Evolutionary conservation across 805 yeast species (phyloP).

Genomic region (Pichia insulana): DNA sequence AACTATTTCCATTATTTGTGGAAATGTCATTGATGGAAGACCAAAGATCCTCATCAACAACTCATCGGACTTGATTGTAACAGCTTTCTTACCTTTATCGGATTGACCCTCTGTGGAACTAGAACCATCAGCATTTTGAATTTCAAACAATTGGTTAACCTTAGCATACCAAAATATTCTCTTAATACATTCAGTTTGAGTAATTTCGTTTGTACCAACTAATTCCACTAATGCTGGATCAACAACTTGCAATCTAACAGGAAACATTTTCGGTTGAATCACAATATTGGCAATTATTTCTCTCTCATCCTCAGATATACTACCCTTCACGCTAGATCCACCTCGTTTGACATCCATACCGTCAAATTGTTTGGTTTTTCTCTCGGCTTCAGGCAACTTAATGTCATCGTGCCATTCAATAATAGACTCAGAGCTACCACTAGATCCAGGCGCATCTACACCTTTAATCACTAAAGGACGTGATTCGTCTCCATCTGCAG

Average conservation of each 20-base stretch:
- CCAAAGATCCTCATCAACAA: conserved; percentile 37
- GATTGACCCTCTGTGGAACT: conserved; percentile 9
- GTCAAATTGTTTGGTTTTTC: conserved; percentile 51
- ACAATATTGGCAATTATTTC: conserved; percentile 64
- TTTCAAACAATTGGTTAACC: conserved; percentile 29
- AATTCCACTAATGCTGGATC: conserved; percentile 55
- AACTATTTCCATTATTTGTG: conserved; percentile 62
- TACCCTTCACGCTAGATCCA: conserved; percentile 38
- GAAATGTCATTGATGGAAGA: conserved; percentile 50
- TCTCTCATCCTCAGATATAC: conserved; percentile 23
- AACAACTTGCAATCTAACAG: conserved; percentile 56
- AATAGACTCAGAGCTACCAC: conserved; percentile 31
- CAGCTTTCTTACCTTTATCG: conserved; percentile 13
- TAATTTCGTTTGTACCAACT: conserved; percentile 67
- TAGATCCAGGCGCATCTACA: conserved; percentile 13
- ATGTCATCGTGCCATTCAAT: conserved; percentile 87
- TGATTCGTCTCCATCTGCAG: conserved; percentile 20
- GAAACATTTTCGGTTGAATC: conserved; percentile 71
- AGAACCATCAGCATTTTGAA: conserved; percentile 15
- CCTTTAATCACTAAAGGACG: conserved; percentile 17
- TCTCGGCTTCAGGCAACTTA: conserved; percentile 24
- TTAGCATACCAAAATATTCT: conserved; percentile 30
- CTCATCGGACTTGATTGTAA: conserved; percentile 34
- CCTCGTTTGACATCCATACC: conserved; percentile 80
- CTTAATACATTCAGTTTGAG: conserved; percentile 71